These are phyloP conservation scores for Lipomyces mesembrius DNA, from an alignment of 805 yeast genomes.

Conservation along the genomic window DNA sequence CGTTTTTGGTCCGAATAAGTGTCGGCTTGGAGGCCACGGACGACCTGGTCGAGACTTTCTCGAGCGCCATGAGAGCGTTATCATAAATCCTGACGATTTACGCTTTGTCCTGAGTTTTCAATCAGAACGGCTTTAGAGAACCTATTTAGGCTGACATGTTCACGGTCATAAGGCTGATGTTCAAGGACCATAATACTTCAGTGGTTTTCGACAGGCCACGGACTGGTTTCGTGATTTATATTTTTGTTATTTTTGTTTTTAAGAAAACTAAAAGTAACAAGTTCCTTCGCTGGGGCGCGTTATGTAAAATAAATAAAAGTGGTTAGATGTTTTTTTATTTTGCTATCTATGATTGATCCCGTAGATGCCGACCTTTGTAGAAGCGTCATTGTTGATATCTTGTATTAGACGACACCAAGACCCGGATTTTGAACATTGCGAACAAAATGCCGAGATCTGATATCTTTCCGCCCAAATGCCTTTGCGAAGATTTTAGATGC, in stretches of 20 bases:
- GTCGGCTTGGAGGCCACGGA: conserved; percentile 76
- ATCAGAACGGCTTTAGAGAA: background rate
- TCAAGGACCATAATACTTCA: background rate
- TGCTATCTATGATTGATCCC: background rate
- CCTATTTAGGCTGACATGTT: background rate
- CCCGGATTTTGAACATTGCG: no score
- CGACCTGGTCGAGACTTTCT: conserved; percentile 49
- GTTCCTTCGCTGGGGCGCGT: background rate
- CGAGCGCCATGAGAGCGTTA: background rate
- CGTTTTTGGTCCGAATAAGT: conserved; percentile 72
- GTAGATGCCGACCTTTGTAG: no score
- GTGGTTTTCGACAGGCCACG: background rate
- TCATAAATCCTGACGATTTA: background rate
- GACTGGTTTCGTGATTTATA: conserved; percentile 1
- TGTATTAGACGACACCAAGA: no score
- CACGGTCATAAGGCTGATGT: background rate
- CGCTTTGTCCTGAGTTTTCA: background rate
- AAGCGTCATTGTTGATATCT: no score
- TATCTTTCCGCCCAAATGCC: conserved; percentile 4
- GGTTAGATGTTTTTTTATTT: background rate
- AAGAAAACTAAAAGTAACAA: conserved; percentile 3
- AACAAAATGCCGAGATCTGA: no score
- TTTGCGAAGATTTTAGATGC: background rate
- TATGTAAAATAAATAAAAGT: background rate
- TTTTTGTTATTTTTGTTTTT: conserved; percentile 3